Evolutionary conservation across 148 eudicot species (phyloP).

Genomic region (Talinum fruticosum): DNA sequence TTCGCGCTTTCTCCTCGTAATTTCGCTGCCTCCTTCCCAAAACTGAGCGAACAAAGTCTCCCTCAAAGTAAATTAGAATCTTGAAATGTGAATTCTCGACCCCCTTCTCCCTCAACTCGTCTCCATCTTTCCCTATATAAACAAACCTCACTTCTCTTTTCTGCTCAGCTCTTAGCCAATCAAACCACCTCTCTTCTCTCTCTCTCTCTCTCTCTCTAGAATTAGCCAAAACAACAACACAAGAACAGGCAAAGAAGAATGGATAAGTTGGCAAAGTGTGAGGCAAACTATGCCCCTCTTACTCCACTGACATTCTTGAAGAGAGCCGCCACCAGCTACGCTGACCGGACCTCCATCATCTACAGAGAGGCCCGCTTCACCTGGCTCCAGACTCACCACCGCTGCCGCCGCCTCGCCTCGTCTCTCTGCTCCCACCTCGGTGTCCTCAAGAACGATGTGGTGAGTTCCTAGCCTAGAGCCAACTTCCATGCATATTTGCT

Average conservation of each 20-base stretch:
- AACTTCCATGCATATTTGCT: not conserved
- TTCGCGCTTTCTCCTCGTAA: not conserved
- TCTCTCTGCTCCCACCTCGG: conserved; percentile 55
- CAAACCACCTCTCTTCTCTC: not conserved
- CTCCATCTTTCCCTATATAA: not conserved
- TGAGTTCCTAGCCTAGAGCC: too few relatives aligned
- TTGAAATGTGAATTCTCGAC: too few relatives aligned
- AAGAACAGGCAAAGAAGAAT: conserved; percentile 20
- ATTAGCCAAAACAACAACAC: too few relatives aligned
- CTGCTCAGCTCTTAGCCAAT: not conserved
- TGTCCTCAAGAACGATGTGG: conserved; percentile 59
- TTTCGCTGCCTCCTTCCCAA: not conserved
- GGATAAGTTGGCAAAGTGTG: conserved; percentile 59
- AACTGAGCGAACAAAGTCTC: not conserved
- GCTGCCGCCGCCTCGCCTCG: conserved; percentile 79
- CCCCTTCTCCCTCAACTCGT: too few relatives aligned
- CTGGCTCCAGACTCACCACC: conserved; percentile 69
- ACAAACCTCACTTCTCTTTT: not conserved
- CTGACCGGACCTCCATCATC: conserved; percentile 62
- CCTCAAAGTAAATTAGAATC: too few relatives aligned
- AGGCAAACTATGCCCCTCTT: conserved; percentile 67
- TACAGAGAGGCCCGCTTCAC: conserved; percentile 55
- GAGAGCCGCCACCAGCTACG: conserved; percentile 63
- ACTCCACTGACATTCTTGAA: conserved; percentile 72
- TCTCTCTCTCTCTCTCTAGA: not conserved